phyloP scores from a whole-genome alignment of 305 asterid species.

The Rubia tinctorum region DNA sequence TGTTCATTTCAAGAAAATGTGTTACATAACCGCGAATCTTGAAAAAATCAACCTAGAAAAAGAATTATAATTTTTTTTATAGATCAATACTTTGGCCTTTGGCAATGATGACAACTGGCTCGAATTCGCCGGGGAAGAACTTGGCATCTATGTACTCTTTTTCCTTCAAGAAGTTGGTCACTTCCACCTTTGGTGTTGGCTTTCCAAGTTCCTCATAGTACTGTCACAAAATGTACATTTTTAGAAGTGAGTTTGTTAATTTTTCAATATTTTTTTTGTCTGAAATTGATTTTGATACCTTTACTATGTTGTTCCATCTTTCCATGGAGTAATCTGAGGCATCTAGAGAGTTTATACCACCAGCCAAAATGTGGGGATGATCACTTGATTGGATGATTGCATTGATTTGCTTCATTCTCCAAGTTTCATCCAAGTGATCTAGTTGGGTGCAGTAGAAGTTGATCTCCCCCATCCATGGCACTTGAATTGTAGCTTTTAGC shows the following conservation, averaged over 20 bases:
- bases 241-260: background rate
- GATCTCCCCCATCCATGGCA: constrained; percentile 76
- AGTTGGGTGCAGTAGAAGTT: constrained; percentile 81
- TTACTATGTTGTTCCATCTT: constrained; percentile 80
- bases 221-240: constrained; percentile 27
- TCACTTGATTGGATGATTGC: constrained; percentile 60
- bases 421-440: constrained; percentile 77
- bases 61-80: background rate
- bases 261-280: background rate
- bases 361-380: constrained; percentile 71
- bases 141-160: constrained; percentile 71
- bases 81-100: constrained; percentile 76
- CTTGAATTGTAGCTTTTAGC: constrained; percentile 78
- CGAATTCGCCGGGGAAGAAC: constrained; percentile 74
- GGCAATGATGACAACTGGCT: constrained; percentile 83
- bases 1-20: constrained; percentile 19
- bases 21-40: background rate
- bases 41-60: background rate
- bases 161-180: constrained; percentile 60
- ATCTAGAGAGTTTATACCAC: constrained; percentile 88
- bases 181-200: constrained; percentile 83
- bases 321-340: constrained; percentile 75
- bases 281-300: constrained; percentile 37
- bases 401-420: constrained; percentile 85
- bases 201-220: constrained; percentile 78